Evolutionary conservation across 208 protist species (phyloP), one percentile per base, ranked within the genome.

Genomic region (Acanthamoeba lugdunensis): DNA sequence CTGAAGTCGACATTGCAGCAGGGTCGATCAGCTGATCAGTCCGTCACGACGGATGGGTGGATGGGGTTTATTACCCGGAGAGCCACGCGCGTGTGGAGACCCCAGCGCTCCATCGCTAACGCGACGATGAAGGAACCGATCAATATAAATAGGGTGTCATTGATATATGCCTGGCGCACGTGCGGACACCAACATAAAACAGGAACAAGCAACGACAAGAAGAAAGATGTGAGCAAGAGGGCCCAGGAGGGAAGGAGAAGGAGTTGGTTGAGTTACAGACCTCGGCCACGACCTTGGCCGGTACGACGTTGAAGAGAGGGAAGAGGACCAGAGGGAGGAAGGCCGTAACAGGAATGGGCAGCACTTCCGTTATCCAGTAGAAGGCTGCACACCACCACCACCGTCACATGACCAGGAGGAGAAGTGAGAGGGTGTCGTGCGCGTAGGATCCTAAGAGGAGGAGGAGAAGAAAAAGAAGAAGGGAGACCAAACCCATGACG

Each of bases 341-440:
- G n/a, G 61, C 85, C 21, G 85, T 91, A 52, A 91, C 85, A 4
- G 85, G 28, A 25, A 91, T 25, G n/a, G 85, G 85, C 56, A 91
- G 63, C 33, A 37, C 58, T 91, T 91, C 85, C 18, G 85, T 91
- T 14, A 91, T 91, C 85, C 85, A 91, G 28, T 73, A 91, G 61
- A 91, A 48, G 33, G 85, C 85, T 91, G 85, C 54, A 61, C 71
- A 79, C 37, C 71, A 79, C 71, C 71, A 79, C 28, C 33, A 33
- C 23, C 8, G 1, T 13, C 28, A 77, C 69, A 77, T 6, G 37
- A 33, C 28, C 69, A 25, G 33, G 11, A 23, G 13, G 56, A 18
- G 21, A 65, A 7, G 58, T 25, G 50, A 52, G 25, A 14, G n/a
- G 37, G 41, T 28, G 41, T 52, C 45, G 45, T 48, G 45, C 45